Base-by-base conservation (phyloP, 108 stramenopile species). In the Cyclotella distinguenda region DNA sequence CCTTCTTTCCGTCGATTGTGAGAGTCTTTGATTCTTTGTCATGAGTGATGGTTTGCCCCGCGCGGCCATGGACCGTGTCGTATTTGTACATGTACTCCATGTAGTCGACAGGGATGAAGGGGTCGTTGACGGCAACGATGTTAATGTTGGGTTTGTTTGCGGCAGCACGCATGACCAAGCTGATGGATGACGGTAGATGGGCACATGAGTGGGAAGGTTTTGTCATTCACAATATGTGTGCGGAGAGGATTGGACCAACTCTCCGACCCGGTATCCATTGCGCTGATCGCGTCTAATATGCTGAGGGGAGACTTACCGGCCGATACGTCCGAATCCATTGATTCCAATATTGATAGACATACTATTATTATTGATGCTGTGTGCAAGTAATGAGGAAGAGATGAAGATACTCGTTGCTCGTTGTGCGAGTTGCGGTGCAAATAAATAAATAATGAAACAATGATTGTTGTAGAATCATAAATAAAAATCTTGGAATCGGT, bases 241-340 rank as follows among this genome's bases (percentile, higher is more conserved):
- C n/a, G n/a, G n/a, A n/a, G n/a, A n/a, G n/a, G n/a, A n/a, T n/a
- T n/a, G n/a, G n/a, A n/a, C n/a, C n/a, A 8, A 6, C 32, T 0
- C 34, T 42, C 6, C 59, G 10, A 10, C 57, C 57, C 11, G 11
- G n/a, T n/a, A n/a, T n/a, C n/a, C n/a, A n/a, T n/a, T n/a, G n/a
- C n/a, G n/a, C n/a, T n/a, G n/a, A n/a, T n/a, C n/a, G n/a, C n/a
- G n/a, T n/a, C n/a, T n/a, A n/a, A n/a, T n/a, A n/a, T n/a, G n/a
- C n/a, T n/a, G 27, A 12, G n/a, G 10, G 26, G 9, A 28, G 32
- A 73, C 83, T 83, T 64, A 84, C 83, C 98, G 91, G 46, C 98
- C 98, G 60, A 99, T 99, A 64, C 98, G 96, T 40, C 98, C 98
- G 68, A 99, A 99, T 26, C 98, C 98, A 68, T 99, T 99, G 91